A percentile compares a stretch with the other conserved stretches of the same genome.
Evolutionary conservation across 345 rosid genomes (phyloP).

Genomic region (Trapa bicornis): DNA sequence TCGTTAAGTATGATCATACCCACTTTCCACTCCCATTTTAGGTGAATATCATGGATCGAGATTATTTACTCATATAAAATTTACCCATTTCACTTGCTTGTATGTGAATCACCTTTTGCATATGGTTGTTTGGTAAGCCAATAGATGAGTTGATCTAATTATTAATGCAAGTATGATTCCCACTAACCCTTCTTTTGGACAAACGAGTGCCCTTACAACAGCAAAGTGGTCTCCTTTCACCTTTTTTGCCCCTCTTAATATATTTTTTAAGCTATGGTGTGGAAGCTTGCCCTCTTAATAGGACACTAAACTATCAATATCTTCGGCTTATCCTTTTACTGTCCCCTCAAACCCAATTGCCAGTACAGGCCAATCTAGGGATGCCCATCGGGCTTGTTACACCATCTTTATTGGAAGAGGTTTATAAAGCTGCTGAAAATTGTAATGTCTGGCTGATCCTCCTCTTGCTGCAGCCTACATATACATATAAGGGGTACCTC

Average conservation of each 20-base stretch:
- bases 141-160: neutral
- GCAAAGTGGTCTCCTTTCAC: constrained; percentile 14
- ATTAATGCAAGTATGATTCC: constrained; percentile 1
- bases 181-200: constrained; percentile 7
- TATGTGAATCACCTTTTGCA: no score
- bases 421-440: no score
- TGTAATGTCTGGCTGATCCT: no score
- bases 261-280: neutral
- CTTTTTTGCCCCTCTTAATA: constrained; percentile 5
- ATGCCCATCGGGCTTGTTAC: no score
- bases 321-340: constrained; percentile 11
- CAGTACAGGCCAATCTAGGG: no score
- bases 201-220: constrained; percentile 5
- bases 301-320: constrained; percentile 11
- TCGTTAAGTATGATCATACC: constrained; percentile 10
- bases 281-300: neutral
- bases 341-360: neutral
- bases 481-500: neutral
- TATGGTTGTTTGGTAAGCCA: no score
- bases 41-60: no score
- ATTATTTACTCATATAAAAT: no score
- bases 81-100: no score
- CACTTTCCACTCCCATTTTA: neutral
- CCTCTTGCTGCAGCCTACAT: no score
- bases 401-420: no score